phyloP scores from a whole-genome alignment of 2,329 filamentous ascomycete genomes.

The Colletotrichum caudatum region DNA sequence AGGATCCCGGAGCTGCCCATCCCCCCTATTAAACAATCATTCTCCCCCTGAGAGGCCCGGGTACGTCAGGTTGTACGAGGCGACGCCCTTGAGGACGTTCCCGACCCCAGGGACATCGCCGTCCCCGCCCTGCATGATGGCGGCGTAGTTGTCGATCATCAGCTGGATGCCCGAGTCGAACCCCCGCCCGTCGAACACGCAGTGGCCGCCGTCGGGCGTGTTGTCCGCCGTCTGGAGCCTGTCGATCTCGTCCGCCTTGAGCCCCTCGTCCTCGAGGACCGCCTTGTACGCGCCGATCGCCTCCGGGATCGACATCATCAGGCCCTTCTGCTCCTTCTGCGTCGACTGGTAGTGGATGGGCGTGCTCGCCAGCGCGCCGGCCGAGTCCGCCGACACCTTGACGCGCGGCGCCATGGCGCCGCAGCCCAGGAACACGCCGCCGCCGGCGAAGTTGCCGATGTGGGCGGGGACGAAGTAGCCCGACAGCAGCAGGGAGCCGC shows the following conservation, averaged over 20 bases:
- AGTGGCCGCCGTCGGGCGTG: conserved; percentile 66
- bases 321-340: conserved; percentile 60
- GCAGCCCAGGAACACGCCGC: conserved; percentile 67
- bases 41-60: not conserved
- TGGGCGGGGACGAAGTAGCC: conserved; percentile 70
- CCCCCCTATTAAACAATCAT: not conserved
- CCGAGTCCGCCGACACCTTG: conserved; percentile 55
- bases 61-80: conserved; percentile 60
- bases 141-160: conserved; percentile 63
- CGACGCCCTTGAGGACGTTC: conserved; percentile 60
- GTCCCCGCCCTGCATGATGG: conserved; percentile 64
- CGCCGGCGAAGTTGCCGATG: conserved; percentile 62
- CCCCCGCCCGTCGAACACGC: conserved; percentile 65
- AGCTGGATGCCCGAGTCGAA: conserved; percentile 68
- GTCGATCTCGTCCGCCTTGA: conserved; percentile 59
- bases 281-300: conserved; percentile 64
- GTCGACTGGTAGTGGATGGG: conserved; percentile 69
- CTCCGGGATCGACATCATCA: conserved; percentile 63
- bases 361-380: conserved; percentile 58
- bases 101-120: conserved; percentile 63
- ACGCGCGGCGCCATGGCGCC: conserved; percentile 67
- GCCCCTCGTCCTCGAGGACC: conserved; percentile 56
- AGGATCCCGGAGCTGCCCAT: not conserved
- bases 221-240: conserved; percentile 68
- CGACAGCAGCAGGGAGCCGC: conserved; percentile 64